These are phyloP conservation scores for Neotropicomus parvogracilis DNA, from an alignment of 1,284 basidiomycete genomes.

Conservation along the genomic window DNA sequence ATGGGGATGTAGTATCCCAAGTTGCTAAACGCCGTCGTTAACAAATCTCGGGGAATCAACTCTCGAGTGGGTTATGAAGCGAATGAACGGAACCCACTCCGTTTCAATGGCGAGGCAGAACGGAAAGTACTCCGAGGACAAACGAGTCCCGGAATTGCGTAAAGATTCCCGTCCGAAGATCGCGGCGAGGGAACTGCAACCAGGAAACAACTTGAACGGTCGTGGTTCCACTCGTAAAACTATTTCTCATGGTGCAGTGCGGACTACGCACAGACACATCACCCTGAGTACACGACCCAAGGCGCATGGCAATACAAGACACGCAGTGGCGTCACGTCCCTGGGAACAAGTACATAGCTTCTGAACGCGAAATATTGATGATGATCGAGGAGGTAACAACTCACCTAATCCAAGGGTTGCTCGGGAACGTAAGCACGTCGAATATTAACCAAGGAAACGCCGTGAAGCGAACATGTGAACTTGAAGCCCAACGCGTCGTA, in stretches of 20 bases:
- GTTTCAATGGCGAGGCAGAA: neutral
- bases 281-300: conserved; percentile 22
- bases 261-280: conserved; percentile 18
- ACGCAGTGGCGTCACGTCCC: conserved; percentile 27
- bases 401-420: conserved; percentile 19
- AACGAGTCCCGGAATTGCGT: conserved; percentile 4
- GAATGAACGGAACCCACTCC: conserved; percentile 12
- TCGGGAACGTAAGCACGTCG: conserved; percentile 9
- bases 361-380: conserved; percentile 7
- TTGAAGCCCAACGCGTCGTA: neutral
- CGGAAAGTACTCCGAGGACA: conserved; percentile 6
- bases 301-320: conserved; percentile 16
- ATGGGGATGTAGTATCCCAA: conserved; percentile 1
- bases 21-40: conserved; percentile 22
- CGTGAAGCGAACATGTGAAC: neutral
- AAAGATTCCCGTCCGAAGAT: neutral
- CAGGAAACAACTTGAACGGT: neutral
- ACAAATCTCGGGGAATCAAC: conserved; percentile 1
- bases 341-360: conserved; percentile 9
- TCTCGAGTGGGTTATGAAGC: conserved; percentile 6
- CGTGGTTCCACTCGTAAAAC: conserved; percentile 1
- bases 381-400: conserved; percentile 14
- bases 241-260: conserved; percentile 20
- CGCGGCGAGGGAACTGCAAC: neutral
- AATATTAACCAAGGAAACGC: neutral